Evolutionary conservation across 768 basidiomycete genomes (phyloP).

Genomic region (Termitomyces sp.): DNA sequence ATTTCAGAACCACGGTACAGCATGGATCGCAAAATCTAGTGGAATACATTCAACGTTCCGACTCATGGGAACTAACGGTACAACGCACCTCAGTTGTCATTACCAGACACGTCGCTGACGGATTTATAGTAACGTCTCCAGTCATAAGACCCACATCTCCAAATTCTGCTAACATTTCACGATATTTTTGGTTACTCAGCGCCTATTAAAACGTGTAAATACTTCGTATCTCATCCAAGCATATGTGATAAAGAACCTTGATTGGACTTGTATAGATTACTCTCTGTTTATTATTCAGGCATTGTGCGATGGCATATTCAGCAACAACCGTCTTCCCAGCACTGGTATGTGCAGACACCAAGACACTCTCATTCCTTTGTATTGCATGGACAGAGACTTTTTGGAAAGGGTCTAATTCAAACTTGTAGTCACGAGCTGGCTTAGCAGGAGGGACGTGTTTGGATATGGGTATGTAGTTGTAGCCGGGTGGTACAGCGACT

Average conservation of each 20-base stretch:
- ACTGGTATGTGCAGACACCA: slow-evolving; percentile 98
- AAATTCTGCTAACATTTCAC: slow-evolving; percentile 95
- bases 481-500: slow-evolving; percentile 92
- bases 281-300: slow-evolving; percentile 87
- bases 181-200: slow-evolving; percentile 97
- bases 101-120: slow-evolving; percentile 92
- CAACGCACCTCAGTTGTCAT: slow-evolving; percentile 92
- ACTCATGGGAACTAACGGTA: neutral
- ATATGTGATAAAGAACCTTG: slow-evolving; percentile 62
- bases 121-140: slow-evolving; percentile 98
- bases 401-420: slow-evolving; percentile 96
- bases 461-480: slow-evolving; percentile 86
- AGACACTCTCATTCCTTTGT: slow-evolving; percentile 93
- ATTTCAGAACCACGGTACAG: slow-evolving; percentile 97
- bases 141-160: slow-evolving; percentile 99
- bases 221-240: slow-evolving; percentile 3
- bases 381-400: slow-evolving; percentile 92
- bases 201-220: slow-evolving; percentile 53
- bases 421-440: slow-evolving; percentile 91
- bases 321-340: slow-evolving; percentile 99
- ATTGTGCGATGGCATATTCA: slow-evolving; percentile 98
- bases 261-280: slow-evolving; percentile 99
- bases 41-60: neutral
- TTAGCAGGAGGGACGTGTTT: slow-evolving; percentile 88
- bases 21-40: slow-evolving; percentile 96